Evolutionary conservation across 768 basidiomycete species (phyloP).

Genomic region (Paxillus involutus): DNA sequence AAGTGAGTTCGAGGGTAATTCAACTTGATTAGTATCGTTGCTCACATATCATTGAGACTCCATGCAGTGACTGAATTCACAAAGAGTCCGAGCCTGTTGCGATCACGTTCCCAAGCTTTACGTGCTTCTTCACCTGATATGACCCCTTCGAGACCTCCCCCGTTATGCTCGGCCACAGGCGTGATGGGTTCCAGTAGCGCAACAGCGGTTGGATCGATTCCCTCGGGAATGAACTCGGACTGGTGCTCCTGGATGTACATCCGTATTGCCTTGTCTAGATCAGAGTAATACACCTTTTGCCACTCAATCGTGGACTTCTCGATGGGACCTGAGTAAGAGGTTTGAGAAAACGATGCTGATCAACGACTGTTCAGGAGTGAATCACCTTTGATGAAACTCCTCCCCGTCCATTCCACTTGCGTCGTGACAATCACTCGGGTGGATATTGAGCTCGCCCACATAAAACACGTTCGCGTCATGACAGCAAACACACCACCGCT

Average conservation of each 20-base stretch:
- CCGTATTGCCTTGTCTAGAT: conserved; percentile 82
- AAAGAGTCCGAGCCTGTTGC: conserved; percentile 65
- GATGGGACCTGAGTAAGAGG: conserved; percentile 69
- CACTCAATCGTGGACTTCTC: conserved; percentile 90
- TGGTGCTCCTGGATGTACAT: conserved; percentile 87
- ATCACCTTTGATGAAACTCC: conserved; percentile 94
- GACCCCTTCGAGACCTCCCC: conserved; percentile 6
- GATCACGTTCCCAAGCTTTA: conserved; percentile 65
- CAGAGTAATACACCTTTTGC: conserved; percentile 79
- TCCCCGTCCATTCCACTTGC: too few relatives aligned
- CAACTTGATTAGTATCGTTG: too few relatives aligned
- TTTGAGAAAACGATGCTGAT: conserved; percentile 1
- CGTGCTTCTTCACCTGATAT: conserved; percentile 16
- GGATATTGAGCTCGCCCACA: conserved; percentile 82
- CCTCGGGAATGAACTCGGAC: conserved; percentile 86
- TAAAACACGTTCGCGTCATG: conserved; percentile 93
- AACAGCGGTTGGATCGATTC: conserved; percentile 60
- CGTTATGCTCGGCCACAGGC: conserved; percentile 16
- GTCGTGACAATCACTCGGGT: conserved; percentile 85
- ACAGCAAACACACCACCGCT: conserved; percentile 91
- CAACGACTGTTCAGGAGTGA: background rate
- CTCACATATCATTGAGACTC: too few relatives aligned
- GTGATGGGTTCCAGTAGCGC: conserved; percentile 43
- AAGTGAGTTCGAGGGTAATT: too few relatives aligned
- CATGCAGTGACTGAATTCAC: too few relatives aligned